A percentile compares a stretch with the other conserved stretches of the same genome.
Conservation (phyloP, 768 basidiomycete species). For the Suillus weaverae region DNA sequence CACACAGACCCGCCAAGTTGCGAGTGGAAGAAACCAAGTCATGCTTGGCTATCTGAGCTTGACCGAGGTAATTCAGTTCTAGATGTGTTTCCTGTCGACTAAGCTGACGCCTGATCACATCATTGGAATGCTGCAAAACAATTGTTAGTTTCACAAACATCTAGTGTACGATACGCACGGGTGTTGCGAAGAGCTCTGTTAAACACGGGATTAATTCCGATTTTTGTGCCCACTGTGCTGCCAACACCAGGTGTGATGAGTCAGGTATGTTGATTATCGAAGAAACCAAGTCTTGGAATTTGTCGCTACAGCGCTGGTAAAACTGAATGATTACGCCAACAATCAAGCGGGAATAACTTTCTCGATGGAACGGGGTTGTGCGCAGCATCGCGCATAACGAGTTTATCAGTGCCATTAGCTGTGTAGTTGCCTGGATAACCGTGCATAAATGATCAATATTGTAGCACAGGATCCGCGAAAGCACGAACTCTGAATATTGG, state of each 20-base stretch:
- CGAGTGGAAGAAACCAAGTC: constrained; percentile 73
- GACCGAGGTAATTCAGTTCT: constrained; percentile 66
- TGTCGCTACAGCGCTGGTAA: constrained; percentile 90
- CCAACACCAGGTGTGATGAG: constrained; percentile 47
- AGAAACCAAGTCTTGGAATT: constrained; percentile 75
- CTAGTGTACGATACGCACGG: constrained; percentile 41
- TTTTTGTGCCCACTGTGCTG: constrained; percentile 83
- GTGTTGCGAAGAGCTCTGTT: constrained; percentile 55
- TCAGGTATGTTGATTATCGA: constrained; percentile 29
- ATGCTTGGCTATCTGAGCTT: constrained; percentile 50
- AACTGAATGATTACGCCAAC: constrained; percentile 94
- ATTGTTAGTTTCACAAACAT: constrained; percentile 6
- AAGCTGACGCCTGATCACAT: constrained; percentile 50
- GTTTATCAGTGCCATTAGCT: constrained; percentile 87
- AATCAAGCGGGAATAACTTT: constrained; percentile 92
- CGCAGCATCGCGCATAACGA: constrained; percentile 90
- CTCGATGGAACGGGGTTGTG: constrained; percentile 90
- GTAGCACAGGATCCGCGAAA: background rate
- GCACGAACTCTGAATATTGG: constrained; percentile 74
- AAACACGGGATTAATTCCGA: constrained; percentile 77
- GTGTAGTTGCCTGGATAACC: constrained; percentile 67
- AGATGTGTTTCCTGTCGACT: constrained; percentile 78
- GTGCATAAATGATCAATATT: constrained; percentile 6
- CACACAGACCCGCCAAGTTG: constrained; percentile 73
- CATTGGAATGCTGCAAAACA: constrained; percentile 39